A percentile compares a stretch with the other conserved stretches of the same genome.
Conservation (phyloP, 2,329 filamentous ascomycete genomes). For the Sporothrix inflata region DNA sequence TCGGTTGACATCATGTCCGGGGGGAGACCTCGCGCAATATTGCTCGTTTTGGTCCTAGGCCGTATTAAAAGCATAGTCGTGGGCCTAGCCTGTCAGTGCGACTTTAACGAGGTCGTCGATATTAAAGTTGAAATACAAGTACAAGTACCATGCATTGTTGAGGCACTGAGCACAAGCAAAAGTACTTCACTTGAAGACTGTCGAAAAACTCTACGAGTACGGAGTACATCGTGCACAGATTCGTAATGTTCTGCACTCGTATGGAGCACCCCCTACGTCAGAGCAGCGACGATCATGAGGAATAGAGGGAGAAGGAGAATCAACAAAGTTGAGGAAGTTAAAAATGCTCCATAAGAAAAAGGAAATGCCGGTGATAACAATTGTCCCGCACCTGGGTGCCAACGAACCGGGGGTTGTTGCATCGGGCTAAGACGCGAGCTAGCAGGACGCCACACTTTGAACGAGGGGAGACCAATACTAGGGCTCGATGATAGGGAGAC, state of each 20-base stretch:
- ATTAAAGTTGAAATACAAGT: neutral
- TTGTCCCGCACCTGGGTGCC: neutral
- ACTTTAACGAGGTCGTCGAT: neutral
- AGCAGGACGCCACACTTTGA: slow-evolving; percentile 22
- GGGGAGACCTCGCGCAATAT: neutral
- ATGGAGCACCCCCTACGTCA: slow-evolving; percentile 5
- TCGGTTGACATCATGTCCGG: neutral
- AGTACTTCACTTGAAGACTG: neutral
- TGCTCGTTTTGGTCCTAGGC: neutral
- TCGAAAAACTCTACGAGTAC: neutral
- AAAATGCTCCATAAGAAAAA: neutral
- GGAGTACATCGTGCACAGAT: no score
- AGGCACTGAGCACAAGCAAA: neutral
- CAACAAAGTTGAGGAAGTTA: neutral
- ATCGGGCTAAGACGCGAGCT: slow-evolving; percentile 15
- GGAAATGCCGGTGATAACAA: slow-evolving; percentile 11
- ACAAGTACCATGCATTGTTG: slow-evolving; percentile 12
- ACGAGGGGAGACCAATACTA: neutral
- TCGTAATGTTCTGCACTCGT: neutral
- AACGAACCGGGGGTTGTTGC: neutral
- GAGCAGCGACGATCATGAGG: slow-evolving; percentile 11
- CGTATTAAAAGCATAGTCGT: no score
- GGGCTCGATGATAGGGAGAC: neutral
- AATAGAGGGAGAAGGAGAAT: neutral
- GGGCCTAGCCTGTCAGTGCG: neutral